Evolutionary conservation across 2,329 filamentous ascomycete genomes (phyloP), one percentile per base, ranked within the genome.

Genomic region (Lachnellula occidentalis): DNA sequence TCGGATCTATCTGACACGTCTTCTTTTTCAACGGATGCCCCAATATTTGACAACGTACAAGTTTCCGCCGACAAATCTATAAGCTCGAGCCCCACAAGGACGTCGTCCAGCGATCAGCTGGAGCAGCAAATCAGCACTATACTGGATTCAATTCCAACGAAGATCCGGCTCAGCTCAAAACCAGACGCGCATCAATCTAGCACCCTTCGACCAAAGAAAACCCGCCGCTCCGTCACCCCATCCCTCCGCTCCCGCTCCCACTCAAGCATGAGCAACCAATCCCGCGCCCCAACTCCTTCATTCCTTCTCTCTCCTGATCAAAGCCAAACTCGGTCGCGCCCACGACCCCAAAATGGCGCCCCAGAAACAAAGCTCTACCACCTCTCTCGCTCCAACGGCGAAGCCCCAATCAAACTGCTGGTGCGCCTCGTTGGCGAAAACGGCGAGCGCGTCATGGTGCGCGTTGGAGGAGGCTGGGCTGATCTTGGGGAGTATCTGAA

Each of bases 391-490:
- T 85, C 87, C 17, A 90, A 87, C 36, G 89, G 89, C 54, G 86
- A 94, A 60, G 83, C 90, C 12, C 94, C 94, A 0, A 92, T 96
- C 67, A 97, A 96, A 72, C 81, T 99, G 5, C 95, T 95, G 66
- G 92, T 99, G 50, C 87, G 94, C 15, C 85, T 91, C 1, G 92
- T 99, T 2, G 94, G 94, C 48, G 91, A 96, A 69, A 80, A 84
- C 54, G 90, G 89, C 15, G 91, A 97, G 71, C 85, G 94, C 50
- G 91, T 97, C 58, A 97, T 99, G 94, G 94, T 99, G 7, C 88
- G 94, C 36, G 92, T 99, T 12, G 94, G 94, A 12, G 94, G 94
- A 56, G 94, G 94, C n/a, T 99, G 94, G 94, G 91, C 92, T 14
- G 94, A 99, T 70, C 76, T 99, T 19, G 92, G 88, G 37, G 94